phyloP scores from a whole-genome alignment of 805 yeast species.

The Saccharomycopsis sp. region DNA sequence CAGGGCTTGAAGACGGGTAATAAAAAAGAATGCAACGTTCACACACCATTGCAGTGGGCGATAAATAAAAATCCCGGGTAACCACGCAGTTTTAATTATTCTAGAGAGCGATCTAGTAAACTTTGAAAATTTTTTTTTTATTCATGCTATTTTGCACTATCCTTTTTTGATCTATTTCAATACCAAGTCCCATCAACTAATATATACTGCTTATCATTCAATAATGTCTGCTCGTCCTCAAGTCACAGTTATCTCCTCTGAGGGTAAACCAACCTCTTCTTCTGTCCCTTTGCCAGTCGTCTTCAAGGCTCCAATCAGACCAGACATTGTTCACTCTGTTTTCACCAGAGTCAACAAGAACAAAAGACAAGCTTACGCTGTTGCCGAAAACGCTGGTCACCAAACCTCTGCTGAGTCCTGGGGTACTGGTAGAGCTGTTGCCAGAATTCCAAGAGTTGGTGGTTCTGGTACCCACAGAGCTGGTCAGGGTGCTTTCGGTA shows the following conservation, averaged over 20 bases:
- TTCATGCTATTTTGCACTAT: too few relatives aligned
- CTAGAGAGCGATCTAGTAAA: too few relatives aligned
- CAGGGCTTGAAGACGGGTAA: too few relatives aligned
- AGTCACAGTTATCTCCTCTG: constrained; percentile 85
- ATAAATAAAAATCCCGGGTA: too few relatives aligned
- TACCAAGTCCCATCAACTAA: too few relatives aligned
- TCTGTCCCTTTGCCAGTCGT: constrained; percentile 95
- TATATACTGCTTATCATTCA: too few relatives aligned
- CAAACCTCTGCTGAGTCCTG: constrained; percentile 99
- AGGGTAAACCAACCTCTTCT: constrained; percentile 80
- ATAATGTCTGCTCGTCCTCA: constrained; percentile 83
- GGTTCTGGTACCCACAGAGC: constrained; percentile 99
- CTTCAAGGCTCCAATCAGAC: constrained; percentile 99
- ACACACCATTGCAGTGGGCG: too few relatives aligned
- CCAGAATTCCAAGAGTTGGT: constrained; percentile 99
- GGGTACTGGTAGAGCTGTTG: constrained; percentile 99
- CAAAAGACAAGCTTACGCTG: constrained; percentile 99
- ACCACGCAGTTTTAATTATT: too few relatives aligned
- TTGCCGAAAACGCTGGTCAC: constrained; percentile 98
- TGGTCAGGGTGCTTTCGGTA: constrained; percentile 99
- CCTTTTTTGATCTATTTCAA: too few relatives aligned
- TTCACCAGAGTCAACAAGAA: constrained; percentile 98
- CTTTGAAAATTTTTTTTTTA: too few relatives aligned
- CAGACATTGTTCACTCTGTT: constrained; percentile 98
- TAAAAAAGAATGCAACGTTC: too few relatives aligned